Evolutionary conservation across 805 yeast genomes (phyloP).

Genomic region (Lipomyces sp.): DNA sequence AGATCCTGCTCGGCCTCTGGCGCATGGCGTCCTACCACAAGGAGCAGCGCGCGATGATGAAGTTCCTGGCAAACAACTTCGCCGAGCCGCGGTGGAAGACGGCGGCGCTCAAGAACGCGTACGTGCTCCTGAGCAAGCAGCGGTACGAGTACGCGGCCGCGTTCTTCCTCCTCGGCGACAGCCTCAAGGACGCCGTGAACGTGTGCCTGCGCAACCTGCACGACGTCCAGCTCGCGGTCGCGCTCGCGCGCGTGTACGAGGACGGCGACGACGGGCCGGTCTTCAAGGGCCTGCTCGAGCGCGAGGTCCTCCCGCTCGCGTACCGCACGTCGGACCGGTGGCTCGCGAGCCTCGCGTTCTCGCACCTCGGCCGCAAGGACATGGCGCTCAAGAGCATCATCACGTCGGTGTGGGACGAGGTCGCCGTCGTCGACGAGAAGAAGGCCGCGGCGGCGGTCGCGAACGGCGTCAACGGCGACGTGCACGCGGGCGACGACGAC

Average conservation of each 20-base stretch:
- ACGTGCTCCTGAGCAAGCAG: constrained; percentile 83
- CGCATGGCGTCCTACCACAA: constrained; percentile 67
- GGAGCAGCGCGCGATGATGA: constrained; percentile 79
- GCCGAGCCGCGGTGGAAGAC: constrained; percentile 70
- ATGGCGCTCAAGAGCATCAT: constrained; percentile 49
- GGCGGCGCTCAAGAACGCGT: constrained; percentile 91
- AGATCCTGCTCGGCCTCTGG: constrained; percentile 79
- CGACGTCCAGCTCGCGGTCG: constrained; percentile 73
- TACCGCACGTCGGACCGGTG: constrained; percentile 68
- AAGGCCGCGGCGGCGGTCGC: background rate
- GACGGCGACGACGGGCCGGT: constrained; percentile 55
- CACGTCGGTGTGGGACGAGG: constrained; percentile 10
- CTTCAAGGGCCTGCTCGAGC: constrained; percentile 48
- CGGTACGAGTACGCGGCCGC: constrained; percentile 83
- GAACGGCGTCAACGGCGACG: background rate
- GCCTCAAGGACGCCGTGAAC: constrained; percentile 71
- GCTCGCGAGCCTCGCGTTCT: constrained; percentile 76
- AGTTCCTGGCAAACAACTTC: constrained; percentile 75
- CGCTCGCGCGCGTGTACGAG: constrained; percentile 74
- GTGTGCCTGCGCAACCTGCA: constrained; percentile 65
- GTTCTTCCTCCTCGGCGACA: constrained; percentile 75
- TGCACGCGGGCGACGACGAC: background rate
- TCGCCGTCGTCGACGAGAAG: constrained; percentile 1
- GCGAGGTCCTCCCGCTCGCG: constrained; percentile 54
- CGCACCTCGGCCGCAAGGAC: constrained; percentile 54